phyloP scores from a whole-genome alignment of 2,329 filamentous ascomycete species.

The Mollisiaceae sp. region DNA sequence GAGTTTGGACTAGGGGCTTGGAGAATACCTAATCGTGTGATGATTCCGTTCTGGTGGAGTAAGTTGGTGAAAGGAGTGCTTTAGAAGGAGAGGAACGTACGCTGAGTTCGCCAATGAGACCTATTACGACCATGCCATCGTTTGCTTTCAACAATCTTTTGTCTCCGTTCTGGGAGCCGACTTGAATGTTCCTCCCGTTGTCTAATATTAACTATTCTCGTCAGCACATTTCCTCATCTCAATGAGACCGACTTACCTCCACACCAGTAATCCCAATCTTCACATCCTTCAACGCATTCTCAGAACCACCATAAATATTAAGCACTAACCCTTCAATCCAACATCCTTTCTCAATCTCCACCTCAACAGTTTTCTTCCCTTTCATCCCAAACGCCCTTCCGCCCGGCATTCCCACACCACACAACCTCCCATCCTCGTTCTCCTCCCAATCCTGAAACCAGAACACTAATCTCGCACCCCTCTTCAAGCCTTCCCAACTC shows the following conservation, averaged over 20 bases:
- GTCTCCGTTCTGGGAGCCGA: conserved; percentile 14
- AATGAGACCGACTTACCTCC: conserved; percentile 8
- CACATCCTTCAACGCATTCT: conserved; percentile 4
- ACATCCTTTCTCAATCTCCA: not conserved
- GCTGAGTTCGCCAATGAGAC: conserved; percentile 16
- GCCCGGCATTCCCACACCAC: conserved; percentile 16
- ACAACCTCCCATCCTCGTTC: conserved; percentile 7
- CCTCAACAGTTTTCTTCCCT: not conserved
- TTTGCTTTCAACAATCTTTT: conserved; percentile 17
- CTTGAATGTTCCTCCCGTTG: conserved; percentile 11
- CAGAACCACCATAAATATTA: conserved; percentile 13
- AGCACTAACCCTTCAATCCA: conserved; percentile 18
- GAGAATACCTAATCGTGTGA: conserved; percentile 28
- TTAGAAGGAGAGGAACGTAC: not conserved
- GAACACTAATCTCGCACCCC: conserved; percentile 14
- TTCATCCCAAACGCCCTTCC: conserved; percentile 8
- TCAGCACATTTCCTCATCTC: not conserved
- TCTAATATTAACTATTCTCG: conserved; percentile 13
- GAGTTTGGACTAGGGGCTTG: conserved; percentile 15
- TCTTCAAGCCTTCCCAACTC: conserved; percentile 17
- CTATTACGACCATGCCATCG: conserved; percentile 18
- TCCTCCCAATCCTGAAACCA: conserved; percentile 15
- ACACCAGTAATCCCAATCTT: conserved; percentile 23
- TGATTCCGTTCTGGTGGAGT: conserved; percentile 17
- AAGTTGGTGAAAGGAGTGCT: not conserved